Evolutionary conservation across 805 yeast genomes (phyloP), one percentile per base, ranked within the genome.

Genomic region (Phaffomyces thermotolerans): DNA sequence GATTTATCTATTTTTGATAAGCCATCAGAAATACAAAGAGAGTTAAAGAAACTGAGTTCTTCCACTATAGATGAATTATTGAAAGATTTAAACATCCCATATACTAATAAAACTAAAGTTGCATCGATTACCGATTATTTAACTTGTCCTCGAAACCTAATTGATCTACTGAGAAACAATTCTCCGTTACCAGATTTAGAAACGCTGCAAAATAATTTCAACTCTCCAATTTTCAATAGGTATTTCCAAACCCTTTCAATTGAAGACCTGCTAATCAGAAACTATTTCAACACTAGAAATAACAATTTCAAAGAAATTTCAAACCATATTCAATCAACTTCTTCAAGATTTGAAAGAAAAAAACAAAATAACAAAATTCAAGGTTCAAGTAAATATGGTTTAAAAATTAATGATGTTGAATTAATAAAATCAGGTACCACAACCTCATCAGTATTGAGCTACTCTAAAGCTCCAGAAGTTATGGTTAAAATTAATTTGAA

Each of bases 311-410:
- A 18, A 1, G 40, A 38, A 3, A 39, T 54, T 5, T 4, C 23
- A 5, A 24, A 34, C 1, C 59, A 57, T 41, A 14, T 56, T 4
- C 12, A 20, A 8, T 36, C 35, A 10, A 47, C 53, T 2, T 29
- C 45, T 6, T 3, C 45, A 5, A 45, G 55, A 38, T 52, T 55
- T 37, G 49, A 40, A 18, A 36, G 51, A 56, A 34, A 34, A 8
- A 15, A 13, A 7, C 36, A 34, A 17, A 10, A 17, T 8, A 33
- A 18, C 18, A 33, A 9, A 4, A 18, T 33, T 13, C 17, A 17
- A 33, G 35, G 35, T 18, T 33, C 23, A 18, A 36, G 39, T 39
- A 51, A 52, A n/a, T 51, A 54, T 17, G 35, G 35, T 10, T 4
- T 18, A 9, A 33, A 33, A 12, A 33, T 33, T 5, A 15, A 15